These are phyloP conservation scores for Colletotrichum shisoi DNA, from an alignment of 2,329 filamentous ascomycete genomes.

Conservation along the genomic window DNA sequence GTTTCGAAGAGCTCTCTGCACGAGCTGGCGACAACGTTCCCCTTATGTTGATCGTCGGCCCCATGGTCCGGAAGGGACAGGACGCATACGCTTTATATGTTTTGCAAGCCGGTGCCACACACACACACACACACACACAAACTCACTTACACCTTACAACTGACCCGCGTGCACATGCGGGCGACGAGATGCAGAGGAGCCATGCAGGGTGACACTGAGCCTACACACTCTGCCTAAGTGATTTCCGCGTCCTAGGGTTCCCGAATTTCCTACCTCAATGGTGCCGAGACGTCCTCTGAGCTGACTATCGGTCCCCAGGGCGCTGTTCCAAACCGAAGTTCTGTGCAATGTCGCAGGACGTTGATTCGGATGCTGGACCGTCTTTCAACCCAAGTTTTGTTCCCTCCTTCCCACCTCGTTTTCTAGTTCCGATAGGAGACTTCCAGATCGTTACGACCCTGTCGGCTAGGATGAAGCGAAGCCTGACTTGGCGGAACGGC, in stretches of 20 bases:
- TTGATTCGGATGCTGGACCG: not conserved
- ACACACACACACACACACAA: slow-evolving; percentile 30
- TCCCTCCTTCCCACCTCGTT: not conserved
- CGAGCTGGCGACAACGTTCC: slow-evolving; percentile 21
- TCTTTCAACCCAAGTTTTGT: not conserved
- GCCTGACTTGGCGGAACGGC: slow-evolving; percentile 32
- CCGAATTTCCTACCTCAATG: slow-evolving; percentile 9
- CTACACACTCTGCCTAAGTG: slow-evolving; percentile 27
- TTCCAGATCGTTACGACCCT: slow-evolving; percentile 12
- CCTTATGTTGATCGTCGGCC: slow-evolving; percentile 30
- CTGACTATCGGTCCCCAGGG: not conserved
- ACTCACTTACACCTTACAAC: slow-evolving; percentile 38
- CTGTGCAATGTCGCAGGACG: slow-evolving; percentile 3
- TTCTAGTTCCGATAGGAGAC: slow-evolving; percentile 7
- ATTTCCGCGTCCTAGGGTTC: slow-evolving; percentile 15
- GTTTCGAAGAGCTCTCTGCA: slow-evolving; percentile 15
- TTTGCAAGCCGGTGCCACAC: slow-evolving; percentile 34
- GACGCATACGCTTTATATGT: slow-evolving; percentile 37
- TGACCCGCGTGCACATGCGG: slow-evolving; percentile 36
- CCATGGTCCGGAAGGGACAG: slow-evolving; percentile 28
- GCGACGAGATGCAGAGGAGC: slow-evolving; percentile 36
- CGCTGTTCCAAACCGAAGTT: not conserved
- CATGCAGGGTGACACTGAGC: slow-evolving; percentile 36
- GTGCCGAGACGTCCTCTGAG: slow-evolving; percentile 9
- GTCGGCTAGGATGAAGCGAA: slow-evolving; percentile 26